These are phyloP conservation scores for Trichoderma hamatum DNA, from an alignment of 2,329 filamentous ascomycete species.

Conservation along the genomic window DNA sequence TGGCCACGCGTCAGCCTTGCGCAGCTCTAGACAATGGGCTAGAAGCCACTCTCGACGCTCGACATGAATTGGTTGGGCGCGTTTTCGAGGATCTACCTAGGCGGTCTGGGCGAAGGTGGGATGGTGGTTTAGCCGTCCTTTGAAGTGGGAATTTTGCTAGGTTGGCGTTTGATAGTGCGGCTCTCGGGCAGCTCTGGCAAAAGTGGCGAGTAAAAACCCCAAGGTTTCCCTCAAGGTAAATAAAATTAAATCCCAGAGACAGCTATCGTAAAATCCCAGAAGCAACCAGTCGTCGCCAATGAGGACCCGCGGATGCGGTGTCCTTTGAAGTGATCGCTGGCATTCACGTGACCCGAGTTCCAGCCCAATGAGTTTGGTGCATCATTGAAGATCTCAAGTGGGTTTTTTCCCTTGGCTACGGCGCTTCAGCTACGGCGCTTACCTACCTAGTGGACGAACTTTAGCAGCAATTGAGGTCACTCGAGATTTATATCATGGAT, in stretches of 20 bases:
- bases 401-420: background rate
- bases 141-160: slow-evolving; percentile 8
- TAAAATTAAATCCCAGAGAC: background rate
- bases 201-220: background rate
- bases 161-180: background rate
- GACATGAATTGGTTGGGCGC: slow-evolving; percentile 28
- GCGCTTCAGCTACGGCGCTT: background rate
- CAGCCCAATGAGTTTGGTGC: slow-evolving; percentile 19
- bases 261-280: background rate
- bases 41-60: slow-evolving; percentile 27
- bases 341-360: slow-evolving; percentile 18
- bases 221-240: background rate
- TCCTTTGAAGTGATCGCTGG: slow-evolving; percentile 8
- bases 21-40: slow-evolving; percentile 27
- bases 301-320: slow-evolving; percentile 1
- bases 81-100: slow-evolving; percentile 21
- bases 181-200: background rate
- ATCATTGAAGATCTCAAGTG: slow-evolving; percentile 16
- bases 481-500: too few species aligned
- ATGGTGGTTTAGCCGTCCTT: slow-evolving; percentile 22
- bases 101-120: slow-evolving; percentile 27
- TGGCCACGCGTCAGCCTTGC: slow-evolving; percentile 28
- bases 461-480: too few species aligned
- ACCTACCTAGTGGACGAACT: background rate
- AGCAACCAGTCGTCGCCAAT: slow-evolving; percentile 12